Conservation (phyloP, 2,329 filamentous ascomycete species). For the Aureobasidium leucospermi region DNA sequence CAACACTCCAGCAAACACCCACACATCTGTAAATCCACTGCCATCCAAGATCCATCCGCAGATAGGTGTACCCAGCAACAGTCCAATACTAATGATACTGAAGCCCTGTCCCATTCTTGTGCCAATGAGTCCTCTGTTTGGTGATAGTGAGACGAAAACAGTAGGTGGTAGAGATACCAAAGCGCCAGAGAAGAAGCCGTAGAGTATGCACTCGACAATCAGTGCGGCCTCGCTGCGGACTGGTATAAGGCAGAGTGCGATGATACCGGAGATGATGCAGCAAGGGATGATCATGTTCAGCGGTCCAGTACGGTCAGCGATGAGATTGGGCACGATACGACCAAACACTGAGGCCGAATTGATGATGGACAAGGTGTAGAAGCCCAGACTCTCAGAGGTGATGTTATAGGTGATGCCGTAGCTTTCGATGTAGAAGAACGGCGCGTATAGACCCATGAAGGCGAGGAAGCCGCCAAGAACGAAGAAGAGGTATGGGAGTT, state of each 20-base stretch:
- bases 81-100: slow-evolving; percentile 41
- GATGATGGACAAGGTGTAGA: slow-evolving; percentile 61
- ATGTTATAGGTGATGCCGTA: slow-evolving; percentile 53
- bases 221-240: slow-evolving; percentile 29
- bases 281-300: slow-evolving; percentile 43
- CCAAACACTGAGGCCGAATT: slow-evolving; percentile 50
- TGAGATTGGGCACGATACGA: slow-evolving; percentile 38
- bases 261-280: slow-evolving; percentile 31
- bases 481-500: slow-evolving; percentile 36
- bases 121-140: slow-evolving; percentile 37
- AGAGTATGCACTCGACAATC: slow-evolving; percentile 37
- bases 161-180: slow-evolving; percentile 41
- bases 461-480: slow-evolving; percentile 36
- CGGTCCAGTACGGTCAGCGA: slow-evolving; percentile 39
- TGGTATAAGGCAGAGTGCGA: slow-evolving; percentile 36
- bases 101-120: slow-evolving; percentile 52
- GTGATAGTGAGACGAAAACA: slow-evolving; percentile 37
- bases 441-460: slow-evolving; percentile 43
- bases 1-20: slow-evolving; percentile 36
- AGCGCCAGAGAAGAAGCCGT: slow-evolving; percentile 43
- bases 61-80: slow-evolving; percentile 51
- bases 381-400: slow-evolving; percentile 48
- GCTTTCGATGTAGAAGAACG: slow-evolving; percentile 48
- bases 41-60: slow-evolving; percentile 46
- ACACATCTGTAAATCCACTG: slow-evolving; percentile 36